Percentiles rank a stretch among this genome's conserved stretches.
These are phyloP conservation scores for Phytophthora boehmeriae DNA, from an alignment of 352 stramenopile species.

Conservation along the genomic window DNA sequence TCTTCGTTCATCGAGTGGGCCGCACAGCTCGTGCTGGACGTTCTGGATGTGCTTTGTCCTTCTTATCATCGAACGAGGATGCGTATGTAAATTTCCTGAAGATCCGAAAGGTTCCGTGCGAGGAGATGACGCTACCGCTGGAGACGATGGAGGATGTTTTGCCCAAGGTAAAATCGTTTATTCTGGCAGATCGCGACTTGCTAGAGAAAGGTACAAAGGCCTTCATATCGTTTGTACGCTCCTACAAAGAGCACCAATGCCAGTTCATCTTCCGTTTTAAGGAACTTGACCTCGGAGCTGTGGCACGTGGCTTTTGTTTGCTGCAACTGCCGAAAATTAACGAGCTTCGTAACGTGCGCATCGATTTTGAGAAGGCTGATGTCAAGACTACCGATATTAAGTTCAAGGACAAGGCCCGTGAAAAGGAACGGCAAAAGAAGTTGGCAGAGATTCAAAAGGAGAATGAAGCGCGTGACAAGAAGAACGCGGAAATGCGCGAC, in stretches of 20 bases:
- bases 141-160: conserved; percentile 84
- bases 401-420: conserved; percentile 96
- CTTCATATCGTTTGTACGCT: conserved; percentile 98
- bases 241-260: conserved; percentile 99
- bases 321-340: conserved; percentile 89
- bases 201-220: conserved; percentile 98
- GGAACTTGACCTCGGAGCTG: conserved; percentile 94
- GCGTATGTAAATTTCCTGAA: conserved; percentile 97
- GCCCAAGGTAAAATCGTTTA: conserved; percentile 87
- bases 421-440: conserved; percentile 97
- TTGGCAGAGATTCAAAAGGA: conserved; percentile 79
- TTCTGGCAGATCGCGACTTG: conserved; percentile 95
- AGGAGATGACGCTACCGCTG: conserved; percentile 71
- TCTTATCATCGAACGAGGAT: conserved; percentile 97
- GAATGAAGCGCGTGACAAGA: conserved; percentile 71
- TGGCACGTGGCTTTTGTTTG: conserved; percentile 89
- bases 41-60: conserved; percentile 93
- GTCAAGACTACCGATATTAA: conserved; percentile 93
- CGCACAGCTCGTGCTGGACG: conserved; percentile 96
- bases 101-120: conserved; percentile 94
- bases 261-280: conserved; percentile 99
- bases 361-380: conserved; percentile 87
- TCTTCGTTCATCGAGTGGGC: conserved; percentile 99
- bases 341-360: conserved; percentile 78
- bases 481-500: conserved; percentile 51